phyloP scores from a whole-genome alignment of 106 monocot genomes.

The Narthecium ossifragum region DNA sequence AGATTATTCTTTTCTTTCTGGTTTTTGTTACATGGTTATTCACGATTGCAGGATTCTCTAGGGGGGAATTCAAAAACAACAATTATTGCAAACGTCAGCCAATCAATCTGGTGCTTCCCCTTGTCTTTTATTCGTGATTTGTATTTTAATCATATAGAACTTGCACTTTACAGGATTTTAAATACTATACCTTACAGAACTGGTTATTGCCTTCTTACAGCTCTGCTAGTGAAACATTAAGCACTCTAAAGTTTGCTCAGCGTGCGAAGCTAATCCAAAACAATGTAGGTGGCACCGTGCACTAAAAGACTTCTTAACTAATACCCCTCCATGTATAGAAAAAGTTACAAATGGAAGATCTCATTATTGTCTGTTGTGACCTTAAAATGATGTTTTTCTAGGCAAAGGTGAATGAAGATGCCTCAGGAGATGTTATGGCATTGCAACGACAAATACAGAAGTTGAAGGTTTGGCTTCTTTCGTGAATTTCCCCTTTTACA shows the following conservation, averaged over 20 bases:
- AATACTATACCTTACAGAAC: no score
- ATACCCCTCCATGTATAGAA: no score
- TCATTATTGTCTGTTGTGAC: no score
- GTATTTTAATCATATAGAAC: no score
- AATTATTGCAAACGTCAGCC: slow-evolving; percentile 69
- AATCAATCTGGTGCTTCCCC: slow-evolving; percentile 48
- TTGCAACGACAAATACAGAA: slow-evolving; percentile 54
- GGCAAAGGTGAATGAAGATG: slow-evolving; percentile 82
- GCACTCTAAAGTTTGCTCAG: slow-evolving; percentile 76
- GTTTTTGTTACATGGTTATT: background rate
- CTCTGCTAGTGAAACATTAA: slow-evolving; percentile 66
- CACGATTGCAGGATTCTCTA: slow-evolving; percentile 50
- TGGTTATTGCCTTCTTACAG: slow-evolving; percentile 36
- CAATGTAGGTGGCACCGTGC: slow-evolving; percentile 38
- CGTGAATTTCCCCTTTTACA: no score
- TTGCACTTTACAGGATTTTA: no score
- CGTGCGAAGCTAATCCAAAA: slow-evolving; percentile 81
- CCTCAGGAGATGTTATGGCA: slow-evolving; percentile 59
- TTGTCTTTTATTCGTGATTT: background rate
- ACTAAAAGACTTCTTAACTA: no score
- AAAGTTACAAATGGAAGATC: background rate
- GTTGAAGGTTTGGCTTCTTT: slow-evolving; percentile 42
- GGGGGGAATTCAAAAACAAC: slow-evolving; percentile 86
- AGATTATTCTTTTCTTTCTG: background rate
- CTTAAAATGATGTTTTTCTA: slow-evolving; percentile 20